Base-by-base conservation (phyloP, 441 rosid genomes). In the Macaranga tanarius region DNA sequence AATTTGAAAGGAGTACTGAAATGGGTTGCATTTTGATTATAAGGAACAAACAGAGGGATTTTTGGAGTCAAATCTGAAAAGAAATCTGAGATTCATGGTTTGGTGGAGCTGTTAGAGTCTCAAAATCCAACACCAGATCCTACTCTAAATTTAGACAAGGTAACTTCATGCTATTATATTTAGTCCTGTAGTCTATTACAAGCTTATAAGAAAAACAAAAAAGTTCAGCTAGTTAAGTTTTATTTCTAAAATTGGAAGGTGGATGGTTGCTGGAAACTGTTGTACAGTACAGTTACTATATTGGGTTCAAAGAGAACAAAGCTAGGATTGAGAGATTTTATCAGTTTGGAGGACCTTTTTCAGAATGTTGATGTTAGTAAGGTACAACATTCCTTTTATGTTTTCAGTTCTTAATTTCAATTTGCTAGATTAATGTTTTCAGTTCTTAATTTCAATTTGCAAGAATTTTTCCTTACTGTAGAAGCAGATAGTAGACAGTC, bases 241-340 rank as follows among this genome's bases (percentile, higher is more conserved):
- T 68, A 31, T 70, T 72, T 84, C 72, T 61, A 65, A 63, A 70
- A 75, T 60, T 75, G 75, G 75, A 77, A 89, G 92, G 86, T 87
- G 57, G 80, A 69, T 72, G 99, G 99, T 38, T 77, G 88, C 62
- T 94, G 99, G 99, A 90, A 81, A 68, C 91, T 94, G 6, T 76
- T 92, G 59, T 92, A 89, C 75, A 88, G 90, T 31, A 92, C 97
- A 26, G 85, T 92, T 48, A 88, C 92, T 16, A 85, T 92, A 2
- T 69, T 92, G 79, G 97, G 97, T 2, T 81, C 92, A 1, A 91
- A 88, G 70, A 77, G 96, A 79, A 92, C 96, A 25, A 95, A 92
- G 77, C 81, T 92, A 42, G 99, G 99, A 66, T 80, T 95, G 79
- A 86, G 97, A 72, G 91, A 85, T 81, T 91, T 95, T 77, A 91